Base-by-base conservation (phyloP, 1,284 basidiomycete species). In the Apiotrichum domesticum region DNA sequence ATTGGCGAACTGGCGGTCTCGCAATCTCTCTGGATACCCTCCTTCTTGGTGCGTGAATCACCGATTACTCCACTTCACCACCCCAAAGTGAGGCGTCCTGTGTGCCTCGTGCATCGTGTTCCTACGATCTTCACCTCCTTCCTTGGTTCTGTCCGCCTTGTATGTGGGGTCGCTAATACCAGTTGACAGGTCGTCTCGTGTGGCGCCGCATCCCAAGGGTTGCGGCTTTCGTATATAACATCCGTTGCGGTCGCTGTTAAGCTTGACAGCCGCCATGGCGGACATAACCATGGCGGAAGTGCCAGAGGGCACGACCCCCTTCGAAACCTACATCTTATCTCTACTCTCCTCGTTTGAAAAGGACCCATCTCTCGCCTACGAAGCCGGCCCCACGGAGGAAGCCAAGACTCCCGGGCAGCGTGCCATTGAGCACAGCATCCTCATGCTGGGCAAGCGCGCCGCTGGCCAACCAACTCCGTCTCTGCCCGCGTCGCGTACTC, bases 361-460 rank as follows among this genome's bases (percentile, higher is more conserved):
- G 53, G 66, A 69, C 29, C 70, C 72, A 0, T 70, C 71, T 3
- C 69, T 70, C 6, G 66, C 71, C 2, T 73, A 62, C 59, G 68
- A 70, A 9, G 69, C 70, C 54, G 68, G 67, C 33, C 37, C 49
- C 0, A 49, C 61, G 35, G 39, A 52, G 3, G 67, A 66, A 1
- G 53, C 64, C 50, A 71, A 70, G 58, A 65, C 70, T 1, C 58
- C 66, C 1, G 64, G 69, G 4, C 66, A 75, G 55, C 63, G 66
- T 21, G 66, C 70, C 11, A 74, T 75, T 35, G 70, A 75, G 55
- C 54, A 62, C 9, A 71, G 64, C 14, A 63, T 75, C 46, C 58
- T 69, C 34, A 59, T 60, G n/a, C 60, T 75, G 1, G 72, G 66
- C 11, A 63, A 70, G 49, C 53, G 73, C 14, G 65, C 66, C 42